Base-by-base conservation (phyloP, 495 filamentous ascomycete species). In the Annulohypoxylon bovei region DNA sequence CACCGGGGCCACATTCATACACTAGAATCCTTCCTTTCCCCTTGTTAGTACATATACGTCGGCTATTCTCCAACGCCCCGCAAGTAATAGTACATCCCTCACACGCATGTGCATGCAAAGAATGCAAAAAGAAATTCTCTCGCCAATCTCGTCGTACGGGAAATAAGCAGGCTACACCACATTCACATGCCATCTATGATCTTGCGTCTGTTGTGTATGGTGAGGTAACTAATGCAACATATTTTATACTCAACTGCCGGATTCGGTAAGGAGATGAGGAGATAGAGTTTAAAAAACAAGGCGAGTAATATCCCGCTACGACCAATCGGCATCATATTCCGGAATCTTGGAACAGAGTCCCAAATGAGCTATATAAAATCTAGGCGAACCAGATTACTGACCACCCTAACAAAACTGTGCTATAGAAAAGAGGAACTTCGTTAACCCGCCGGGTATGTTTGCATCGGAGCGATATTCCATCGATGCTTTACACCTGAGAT, bases 11-110 rank as follows among this genome's bases (percentile, higher is more conserved):
- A 20, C 57, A 40, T 50, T 62, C 39, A 7, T 25, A n/a, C n/a
- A n/a, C n/a, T n/a, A 25, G 55, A 49, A 40, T 33, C 50, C 32
- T 8, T 32, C 27, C 44, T 20, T 32, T 50, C 23, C 1, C 5
- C 32, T 22, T 30, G 16, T 18, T 32, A 40, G 20, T 37, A 18
- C 1, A 4, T 6, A n/a, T 69, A 54, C 54, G 67, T 63, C 66
- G 58, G 49, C 60, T 42, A 39, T 47, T 55, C 50, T 8, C 52
- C 40, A 42, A 27, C 28, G 56, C 49, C 65, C 59, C 60, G 58
- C 46, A 59, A 40, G 22, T 20, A 49, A 65, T 65, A 37, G 50
- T 25, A 33, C 49, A 49, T 54, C 30, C 27, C 27, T 32, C 23
- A 8, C 18, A 47, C 22, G 18, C 46, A 35, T 28, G 6, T 32